Base-by-base conservation (phyloP, 768 basidiomycete genomes). In the Panellus pusillus region DNA sequence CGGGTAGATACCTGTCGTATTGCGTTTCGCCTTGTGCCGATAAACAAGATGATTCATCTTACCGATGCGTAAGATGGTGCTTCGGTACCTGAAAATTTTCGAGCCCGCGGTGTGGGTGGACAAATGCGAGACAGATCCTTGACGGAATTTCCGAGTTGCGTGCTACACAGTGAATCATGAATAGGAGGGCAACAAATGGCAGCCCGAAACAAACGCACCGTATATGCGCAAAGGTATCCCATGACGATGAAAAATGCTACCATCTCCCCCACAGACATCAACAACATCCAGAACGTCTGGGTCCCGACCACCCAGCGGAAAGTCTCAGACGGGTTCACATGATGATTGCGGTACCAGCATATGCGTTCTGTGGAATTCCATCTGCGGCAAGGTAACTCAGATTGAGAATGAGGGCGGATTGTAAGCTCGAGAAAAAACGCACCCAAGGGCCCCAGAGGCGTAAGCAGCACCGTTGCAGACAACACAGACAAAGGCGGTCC, bases 271-370 rank as follows among this genome's bases (percentile, higher is more conserved):
- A 40, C 18, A 14, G 51, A 12, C 20, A 18, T 20, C 17, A 52
- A 37, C 15, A 52, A 8, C 14, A 52, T 29, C 51, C 51, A 52
- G 36, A 52, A 29, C 1, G 44, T 52, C 42, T 52, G 51, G 5
- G 51, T 52, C 6, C 44, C 44, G 44, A 52, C 15, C 6, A 52
- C 36, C 51, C 51, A 52, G 44, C 44, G 27, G 14, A 52, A 15
- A 37, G 29, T 52, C 13, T 19, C 37, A 8, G 20, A 44, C 15
- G 37, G 51, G 29, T 52, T 27, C 13, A 20, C 28, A 43, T n/a
- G n/a, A n/a, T n/a, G n/a, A n/a, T 43, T 52, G 44, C 51, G 42
- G 12, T 44, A 44, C 50, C 43, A 52, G 19, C 43, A 45, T 17
- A 17, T 38, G 2, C n/a, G 17, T 17, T 38, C 37, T 2, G 28